Evolutionary conservation across 2,329 filamentous ascomycete species (phyloP), one percentile per base, ranked within the genome.

Genomic region (Xylariaceae sp.): DNA sequence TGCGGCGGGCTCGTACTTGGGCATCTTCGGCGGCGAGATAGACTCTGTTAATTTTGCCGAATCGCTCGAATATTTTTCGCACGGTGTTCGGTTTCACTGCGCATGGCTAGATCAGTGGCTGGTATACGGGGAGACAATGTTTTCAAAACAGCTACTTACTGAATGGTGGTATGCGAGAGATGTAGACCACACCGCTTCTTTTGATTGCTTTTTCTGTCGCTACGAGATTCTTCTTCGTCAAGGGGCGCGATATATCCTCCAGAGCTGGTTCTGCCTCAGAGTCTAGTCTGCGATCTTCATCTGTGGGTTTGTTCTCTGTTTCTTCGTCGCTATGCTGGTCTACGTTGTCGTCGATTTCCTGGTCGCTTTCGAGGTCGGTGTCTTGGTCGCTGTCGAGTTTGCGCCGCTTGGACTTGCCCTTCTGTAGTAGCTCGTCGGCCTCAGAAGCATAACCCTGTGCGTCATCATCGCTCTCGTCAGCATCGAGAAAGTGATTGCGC

Each of bases 81-180:
- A 55, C 45, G 2, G 42, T 83, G 82, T 54, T 86, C 82, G 33
- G 93, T 74, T 61, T 91, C 91, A 41, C 51, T 53, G 20, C 8
- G 5, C 14, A n/a, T 6, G 34, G 5, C 11, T 14, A 6, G 7
- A 75, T 72, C 6, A 88, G 87, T 59, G 90, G 7, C 7, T 4
- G 27, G 12, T 12, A 16, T 32, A 16, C 4, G 4, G 12, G 12
- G 4, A 32, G 27, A 16, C 27, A 16, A 8, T 32, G 27, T 32
- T 32, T 5, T 8, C 7, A 16, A 4, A 16, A 12, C 16, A 16
- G 27, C 4, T 2, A 23, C 51, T 23, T 91, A 87, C 94, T 93
- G 67, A 91, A 94, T 0, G 89, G 89, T 4, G 89, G 88, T 52
- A 93, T 80, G 48, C 88, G 82, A 4, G 87, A 92, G 50, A 94